Conservation (phyloP, 2,329 filamentous ascomycete genomes). For the Plenodomus lindquistii region DNA sequence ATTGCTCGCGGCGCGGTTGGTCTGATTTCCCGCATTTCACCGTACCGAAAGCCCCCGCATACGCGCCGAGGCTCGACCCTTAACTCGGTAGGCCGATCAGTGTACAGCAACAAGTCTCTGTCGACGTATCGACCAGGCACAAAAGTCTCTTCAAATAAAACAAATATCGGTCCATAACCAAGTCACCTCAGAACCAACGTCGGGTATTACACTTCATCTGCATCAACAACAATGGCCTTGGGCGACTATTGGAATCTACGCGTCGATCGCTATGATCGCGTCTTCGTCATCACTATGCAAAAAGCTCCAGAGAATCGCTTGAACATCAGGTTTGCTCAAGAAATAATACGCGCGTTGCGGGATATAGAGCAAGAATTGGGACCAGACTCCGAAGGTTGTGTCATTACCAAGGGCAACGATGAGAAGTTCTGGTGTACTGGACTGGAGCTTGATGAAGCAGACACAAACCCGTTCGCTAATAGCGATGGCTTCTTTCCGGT, state of each 20-base stretch:
- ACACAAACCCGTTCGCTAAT: conserved; percentile 59
- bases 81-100: no score
- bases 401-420: conserved; percentile 58
- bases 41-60: no score
- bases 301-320: conserved; percentile 60
- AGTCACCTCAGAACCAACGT: no score
- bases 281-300: conserved; percentile 59
- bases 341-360: conserved; percentile 56
- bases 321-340: conserved; percentile 55
- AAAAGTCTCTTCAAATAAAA: no score
- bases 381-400: conserved; percentile 54
- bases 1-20: no score
- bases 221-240: conserved; percentile 18
- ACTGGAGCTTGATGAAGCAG: conserved; percentile 53
- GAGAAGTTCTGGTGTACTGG: conserved; percentile 58
- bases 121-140: no score
- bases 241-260: conserved; percentile 49
- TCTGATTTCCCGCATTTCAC: no score
- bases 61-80: no score
- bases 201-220: no score
- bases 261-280: conserved; percentile 52
- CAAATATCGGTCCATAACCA: no score
- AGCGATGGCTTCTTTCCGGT: conserved; percentile 60
- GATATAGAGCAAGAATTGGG: conserved; percentile 54
- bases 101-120: no score